A percentile compares a stretch with the other conserved stretches of the same genome.
Conservation (phyloP, 2,329 filamentous ascomycete genomes). For the Cladophialophora psammophila region DNA sequence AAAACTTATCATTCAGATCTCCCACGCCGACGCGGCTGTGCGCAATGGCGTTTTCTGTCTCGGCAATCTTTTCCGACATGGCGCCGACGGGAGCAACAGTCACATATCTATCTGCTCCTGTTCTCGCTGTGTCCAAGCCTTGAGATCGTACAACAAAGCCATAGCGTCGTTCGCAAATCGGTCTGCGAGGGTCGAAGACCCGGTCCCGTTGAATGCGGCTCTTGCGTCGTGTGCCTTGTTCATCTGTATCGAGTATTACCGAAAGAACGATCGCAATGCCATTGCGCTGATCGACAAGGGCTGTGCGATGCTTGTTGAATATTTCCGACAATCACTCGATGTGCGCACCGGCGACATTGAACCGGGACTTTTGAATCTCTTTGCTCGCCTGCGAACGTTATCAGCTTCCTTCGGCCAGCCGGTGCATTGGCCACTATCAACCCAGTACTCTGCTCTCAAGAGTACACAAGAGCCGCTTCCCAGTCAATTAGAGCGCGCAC, state of each 20-base stretch:
- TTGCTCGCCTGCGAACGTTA: slow-evolving; percentile 15
- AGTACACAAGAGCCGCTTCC: not conserved
- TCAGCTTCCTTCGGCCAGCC: slow-evolving; percentile 15
- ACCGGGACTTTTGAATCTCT: slow-evolving; percentile 10
- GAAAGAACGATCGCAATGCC: slow-evolving; percentile 19
- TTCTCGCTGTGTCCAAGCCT: slow-evolving; percentile 12
- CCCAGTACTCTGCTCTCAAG: not conserved
- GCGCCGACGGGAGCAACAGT: not conserved
- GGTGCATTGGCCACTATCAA: not conserved
- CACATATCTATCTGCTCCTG: slow-evolving; percentile 15
- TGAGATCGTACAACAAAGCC: slow-evolving; percentile 26
- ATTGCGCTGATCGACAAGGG: slow-evolving; percentile 18
- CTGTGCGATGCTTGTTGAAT: slow-evolving; percentile 15
- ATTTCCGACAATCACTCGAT: not conserved
- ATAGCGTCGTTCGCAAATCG: slow-evolving; percentile 11
- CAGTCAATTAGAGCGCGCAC: slow-evolving; percentile 4
- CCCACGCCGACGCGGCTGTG: slow-evolving; percentile 46
- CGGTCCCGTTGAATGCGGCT: slow-evolving; percentile 9
- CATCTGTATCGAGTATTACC: slow-evolving; percentile 21
- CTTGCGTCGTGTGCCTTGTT: slow-evolving; percentile 18
- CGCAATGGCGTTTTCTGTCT: slow-evolving; percentile 50
- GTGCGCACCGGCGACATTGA: slow-evolving; percentile 1
- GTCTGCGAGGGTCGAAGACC: not conserved
- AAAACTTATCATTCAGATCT: slow-evolving; percentile 46
- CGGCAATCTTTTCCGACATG: slow-evolving; percentile 43